Evolutionary conservation across 1,284 basidiomycete genomes (phyloP), one percentile per base, ranked within the genome.

Genomic region (Irpex rosettiformis): DNA sequence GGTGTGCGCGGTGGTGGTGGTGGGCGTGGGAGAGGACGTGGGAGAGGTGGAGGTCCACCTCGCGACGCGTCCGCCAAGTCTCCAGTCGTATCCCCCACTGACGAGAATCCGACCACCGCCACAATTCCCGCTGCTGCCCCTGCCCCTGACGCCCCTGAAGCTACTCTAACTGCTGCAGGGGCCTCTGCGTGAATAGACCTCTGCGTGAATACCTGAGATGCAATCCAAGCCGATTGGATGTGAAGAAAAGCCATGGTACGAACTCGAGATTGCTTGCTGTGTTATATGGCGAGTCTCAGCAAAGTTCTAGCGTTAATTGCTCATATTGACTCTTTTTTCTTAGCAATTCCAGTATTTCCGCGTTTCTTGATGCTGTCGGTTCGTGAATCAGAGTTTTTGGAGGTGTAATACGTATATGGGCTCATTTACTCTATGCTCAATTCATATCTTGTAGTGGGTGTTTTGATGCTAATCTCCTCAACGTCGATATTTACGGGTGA

Each of bases 1-100:
- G 67, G 59, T 5, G 58, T 65, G 0, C 69, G 69, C 28, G 70
- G 68, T 13, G 65, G 68, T 22, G 62, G 65, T 3, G 60, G 64
- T 5, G 64, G 67, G 6, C 63, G 70, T 28, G 70, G 71, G 28
- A 56, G 66, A 4, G 71, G 69, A 5, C 51, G 67, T 30, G 67
- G 69, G 54, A 58, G 67, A 13, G 67, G 69, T 52, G 56, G 43
- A 49, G 29, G 29, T n/a, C 25, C 42, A 25, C 22, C 16, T 4
- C 43, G 43, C 1, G 16, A 18, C 22, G 55, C 42, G n/a, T 13
- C 55, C 30, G 55, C n/a, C 33, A 25, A 22, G 21, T 18, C 10
- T 22, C 48, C 48, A 28, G 18, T 51, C 48, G 18, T 24, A 24
- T 51, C 48, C 11, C 48, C 48, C 18, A 28, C 13, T 27, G 48